Conservation (phyloP, 257 asterid genomes). For the Solanum stenotomum region DNA sequence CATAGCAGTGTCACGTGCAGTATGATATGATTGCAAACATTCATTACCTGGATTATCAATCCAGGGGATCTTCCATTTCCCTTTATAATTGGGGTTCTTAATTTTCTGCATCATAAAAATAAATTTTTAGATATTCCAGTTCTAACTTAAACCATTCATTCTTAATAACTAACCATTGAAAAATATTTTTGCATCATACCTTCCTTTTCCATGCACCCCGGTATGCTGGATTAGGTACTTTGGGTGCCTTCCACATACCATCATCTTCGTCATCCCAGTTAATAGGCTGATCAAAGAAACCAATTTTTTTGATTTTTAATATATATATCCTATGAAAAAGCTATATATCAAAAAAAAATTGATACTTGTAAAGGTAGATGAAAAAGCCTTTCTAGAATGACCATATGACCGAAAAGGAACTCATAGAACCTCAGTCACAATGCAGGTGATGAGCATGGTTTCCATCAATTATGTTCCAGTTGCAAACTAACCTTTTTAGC, state of each 20-base stretch:
- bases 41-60: conserved; percentile 18
- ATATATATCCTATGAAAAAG: neutral
- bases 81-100: conserved; percentile 21
- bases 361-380: neutral
- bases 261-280: conserved; percentile 25
- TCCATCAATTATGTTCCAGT: neutral
- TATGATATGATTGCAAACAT: neutral
- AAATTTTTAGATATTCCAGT: neutral
- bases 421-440: neutral
- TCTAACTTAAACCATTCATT: neutral
- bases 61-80: conserved; percentile 22
- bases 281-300: conserved; percentile 3
- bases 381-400: neutral
- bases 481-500: conserved; percentile 11
- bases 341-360: neutral
- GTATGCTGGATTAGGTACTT: conserved; percentile 18
- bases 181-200: neutral
- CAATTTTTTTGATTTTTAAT: neutral
- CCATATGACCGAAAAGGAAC: neutral
- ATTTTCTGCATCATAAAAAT: conserved; percentile 8
- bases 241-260: conserved; percentile 14
- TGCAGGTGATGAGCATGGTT: neutral
- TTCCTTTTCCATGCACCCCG: conserved; percentile 18
- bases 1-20: neutral
- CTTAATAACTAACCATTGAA: neutral